Percentiles rank a stretch among this genome's conserved stretches.
phyloP scores from a whole-genome alignment of 2,329 filamentous ascomycete species.

The Botryotinia globosa region DNA sequence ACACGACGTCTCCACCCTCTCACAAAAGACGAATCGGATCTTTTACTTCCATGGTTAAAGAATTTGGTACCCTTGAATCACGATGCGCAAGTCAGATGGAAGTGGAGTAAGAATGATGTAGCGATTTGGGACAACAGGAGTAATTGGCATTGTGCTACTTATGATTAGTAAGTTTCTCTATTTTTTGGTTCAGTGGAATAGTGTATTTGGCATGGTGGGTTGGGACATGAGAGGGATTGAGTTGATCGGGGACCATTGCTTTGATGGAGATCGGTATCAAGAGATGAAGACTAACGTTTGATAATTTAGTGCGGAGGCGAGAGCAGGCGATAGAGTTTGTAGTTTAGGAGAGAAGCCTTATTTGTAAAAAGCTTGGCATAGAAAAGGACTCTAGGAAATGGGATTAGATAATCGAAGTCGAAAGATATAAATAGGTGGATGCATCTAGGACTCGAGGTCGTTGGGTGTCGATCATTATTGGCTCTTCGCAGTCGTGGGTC shows the following conservation, averaged over 20 bases:
- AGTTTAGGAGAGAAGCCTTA: conserved; percentile 8
- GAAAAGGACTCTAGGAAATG: fast-evolving
- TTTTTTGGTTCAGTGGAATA: not conserved
- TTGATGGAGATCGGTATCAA: not conserved
- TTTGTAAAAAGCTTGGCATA: not conserved
- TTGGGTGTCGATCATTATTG: not conserved
- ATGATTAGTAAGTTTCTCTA: conserved; percentile 16
- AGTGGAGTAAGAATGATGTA: conserved; percentile 52
- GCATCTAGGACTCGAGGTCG: not conserved
- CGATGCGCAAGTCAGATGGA: conserved; percentile 55
- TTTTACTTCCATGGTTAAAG: conserved; percentile 36
- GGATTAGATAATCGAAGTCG: too few relatives aligned
- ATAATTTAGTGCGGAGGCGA: not conserved
- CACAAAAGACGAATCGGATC: conserved; percentile 53
- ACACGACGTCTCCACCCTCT: conserved; percentile 37
- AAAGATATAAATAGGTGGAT: not conserved
- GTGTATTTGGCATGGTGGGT: too few relatives aligned
- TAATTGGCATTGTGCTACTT: conserved; percentile 22
- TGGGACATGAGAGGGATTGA: not conserved
- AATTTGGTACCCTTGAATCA: conserved; percentile 53
- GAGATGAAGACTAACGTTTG: not conserved
- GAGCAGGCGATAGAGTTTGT: conserved; percentile 12
- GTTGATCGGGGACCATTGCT: not conserved
- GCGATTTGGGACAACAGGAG: conserved; percentile 63
- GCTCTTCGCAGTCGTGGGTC: not conserved